These are phyloP conservation scores for Hymenochaete sp. DNA, from an alignment of 1,284 basidiomycete species.

Conservation along the genomic window DNA sequence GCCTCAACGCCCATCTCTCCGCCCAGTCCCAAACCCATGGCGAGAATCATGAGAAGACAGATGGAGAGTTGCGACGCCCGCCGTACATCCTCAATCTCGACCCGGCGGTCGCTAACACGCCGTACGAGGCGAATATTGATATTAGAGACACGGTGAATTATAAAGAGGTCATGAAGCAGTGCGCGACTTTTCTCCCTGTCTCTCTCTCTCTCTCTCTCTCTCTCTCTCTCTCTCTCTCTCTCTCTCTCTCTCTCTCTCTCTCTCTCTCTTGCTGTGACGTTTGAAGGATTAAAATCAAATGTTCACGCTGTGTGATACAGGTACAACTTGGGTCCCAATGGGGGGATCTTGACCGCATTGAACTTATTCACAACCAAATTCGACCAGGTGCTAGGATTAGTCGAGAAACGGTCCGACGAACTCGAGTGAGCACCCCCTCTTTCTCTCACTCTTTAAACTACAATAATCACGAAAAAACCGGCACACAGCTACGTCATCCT, in stretches of 20 bases:
- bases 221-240: too few species aligned
- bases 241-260: too few species aligned
- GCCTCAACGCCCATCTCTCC: constrained; percentile 84
- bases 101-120: constrained; percentile 85
- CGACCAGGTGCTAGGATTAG: constrained; percentile 89
- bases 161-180: constrained; percentile 99
- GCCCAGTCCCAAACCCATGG: too few species aligned
- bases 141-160: constrained; percentile 98
- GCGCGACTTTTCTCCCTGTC: constrained; percentile 36
- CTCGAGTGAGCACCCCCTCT: constrained; percentile 67
- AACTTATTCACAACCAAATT: constrained; percentile 99
- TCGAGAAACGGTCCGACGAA: constrained; percentile 83
- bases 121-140: constrained; percentile 95
- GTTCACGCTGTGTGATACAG: constrained; percentile 34
- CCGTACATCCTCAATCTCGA: constrained; percentile 98
- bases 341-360: constrained; percentile 92
- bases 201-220: too few species aligned
- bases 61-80: too few species aligned
- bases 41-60: constrained; percentile 39
- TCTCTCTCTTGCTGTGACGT: background rate
- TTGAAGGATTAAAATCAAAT: background rate
- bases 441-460: too few species aligned
- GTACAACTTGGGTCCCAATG: constrained; percentile 97
- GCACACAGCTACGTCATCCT: constrained; percentile 79
- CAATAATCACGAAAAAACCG: too few species aligned